Evolutionary conservation across 768 basidiomycete species (phyloP), one percentile per base, ranked within the genome.

Genomic region (Suillus lakei): DNA sequence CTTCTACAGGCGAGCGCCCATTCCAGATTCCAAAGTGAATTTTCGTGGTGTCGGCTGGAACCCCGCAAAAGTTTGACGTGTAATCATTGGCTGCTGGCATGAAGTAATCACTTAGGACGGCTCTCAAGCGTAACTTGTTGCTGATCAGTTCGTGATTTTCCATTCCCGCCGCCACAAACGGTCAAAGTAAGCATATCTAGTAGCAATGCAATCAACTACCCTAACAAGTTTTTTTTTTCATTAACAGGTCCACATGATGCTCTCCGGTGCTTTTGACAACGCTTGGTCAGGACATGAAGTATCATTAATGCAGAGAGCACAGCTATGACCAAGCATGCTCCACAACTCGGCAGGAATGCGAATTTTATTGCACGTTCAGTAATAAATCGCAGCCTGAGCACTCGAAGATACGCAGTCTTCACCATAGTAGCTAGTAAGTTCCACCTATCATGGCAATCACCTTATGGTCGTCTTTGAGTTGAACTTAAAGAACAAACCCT

Each of bases 151-250:
- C 36, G 36, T 9, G 16, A 39, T 39, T 23, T 16, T 59, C 39
- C 41, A 43, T 59, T 41, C 58, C 39, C 12, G 28, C 39, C 26
- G 21, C 23, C 56, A 59, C 12, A 18, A 26, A 41, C 32, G 53
- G 53, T 34, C 53, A 54, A n/a, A 54, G 53, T 54, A 54, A 54
- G 53, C 18, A 32, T 32, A 21, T 54, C 21, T n/a, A 46, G 39
- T 16, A 13, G 18, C 55, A 56, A 38, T 34, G 36, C 34, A 38
- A 23, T 56, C 8, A 38, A 36, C 55, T 9, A 28, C 26, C 18
- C 38, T 59, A 26, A 41, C 16, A 58, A 58, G 38, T 16, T 2
- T 38, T 39, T 38, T 16, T 2, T 38, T 39, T 38, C 4, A 26
- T 56, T 39, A 39, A 16, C 38, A 59, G 16, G 38, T 28, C 38